phyloP scores from a whole-genome alignment of 2,329 filamentous ascomycete species.

The Hypoxylon sp. region DNA sequence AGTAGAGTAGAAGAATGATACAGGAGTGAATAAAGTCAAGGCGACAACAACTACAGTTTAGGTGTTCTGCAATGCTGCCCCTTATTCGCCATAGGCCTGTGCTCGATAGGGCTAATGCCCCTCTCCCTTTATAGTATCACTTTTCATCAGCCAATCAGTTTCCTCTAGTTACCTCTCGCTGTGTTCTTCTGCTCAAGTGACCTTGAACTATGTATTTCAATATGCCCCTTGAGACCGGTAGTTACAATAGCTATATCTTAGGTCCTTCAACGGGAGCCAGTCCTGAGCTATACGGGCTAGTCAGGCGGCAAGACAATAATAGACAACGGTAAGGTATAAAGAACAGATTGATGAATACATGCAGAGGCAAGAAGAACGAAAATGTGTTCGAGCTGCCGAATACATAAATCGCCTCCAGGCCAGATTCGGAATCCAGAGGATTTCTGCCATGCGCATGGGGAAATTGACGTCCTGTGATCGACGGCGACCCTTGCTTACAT shows the following conservation, averaged over 20 bases:
- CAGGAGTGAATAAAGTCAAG: neutral
- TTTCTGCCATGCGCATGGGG: constrained; percentile 27
- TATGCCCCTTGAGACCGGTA: too few relatives aligned
- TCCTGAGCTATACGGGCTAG: too few relatives aligned
- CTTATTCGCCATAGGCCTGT: constrained; percentile 13
- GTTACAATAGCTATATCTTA: too few relatives aligned
- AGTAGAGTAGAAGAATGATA: neutral
- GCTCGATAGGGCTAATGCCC: constrained; percentile 14
- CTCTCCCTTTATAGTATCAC: constrained; percentile 6
- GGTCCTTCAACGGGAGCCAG: too few relatives aligned
- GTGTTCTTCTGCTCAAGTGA: neutral
- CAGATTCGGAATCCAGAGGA: constrained; percentile 27
- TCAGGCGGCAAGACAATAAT: too few relatives aligned
- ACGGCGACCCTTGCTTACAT: constrained; percentile 29
- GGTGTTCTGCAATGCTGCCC: constrained; percentile 1
- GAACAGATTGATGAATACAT: neutral
- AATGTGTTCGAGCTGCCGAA: constrained; percentile 4
- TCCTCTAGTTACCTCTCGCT: neutral
- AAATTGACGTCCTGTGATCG: constrained; percentile 31
- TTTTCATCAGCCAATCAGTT: constrained; percentile 7
- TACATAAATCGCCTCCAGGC: constrained; percentile 2
- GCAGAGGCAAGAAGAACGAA: neutral
- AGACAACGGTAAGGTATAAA: too few relatives aligned
- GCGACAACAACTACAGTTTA: neutral
- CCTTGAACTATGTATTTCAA: too few relatives aligned